Percentiles rank a stretch among this genome's conserved stretches.
Evolutionary conservation across 148 eudicot genomes (phyloP).

Genomic region (Vaccinium myrtillus): DNA sequence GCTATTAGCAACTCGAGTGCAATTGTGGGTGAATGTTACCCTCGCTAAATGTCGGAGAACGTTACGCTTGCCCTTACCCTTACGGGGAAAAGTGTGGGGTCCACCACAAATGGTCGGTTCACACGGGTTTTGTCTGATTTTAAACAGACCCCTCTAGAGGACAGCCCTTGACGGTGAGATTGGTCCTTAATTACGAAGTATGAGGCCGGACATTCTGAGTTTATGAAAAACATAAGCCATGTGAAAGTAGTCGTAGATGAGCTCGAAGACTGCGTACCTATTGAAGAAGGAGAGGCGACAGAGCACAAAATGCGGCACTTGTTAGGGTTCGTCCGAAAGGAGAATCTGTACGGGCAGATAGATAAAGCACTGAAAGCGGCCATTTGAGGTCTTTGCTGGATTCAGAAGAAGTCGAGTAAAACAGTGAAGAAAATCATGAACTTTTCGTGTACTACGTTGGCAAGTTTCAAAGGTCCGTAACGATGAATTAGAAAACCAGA

Average conservation of each 20-base stretch:
- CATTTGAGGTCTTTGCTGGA: constrained; percentile 26
- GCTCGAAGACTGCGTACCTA: constrained; percentile 28
- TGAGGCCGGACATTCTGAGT: too few relatives aligned
- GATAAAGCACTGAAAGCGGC: constrained; percentile 55
- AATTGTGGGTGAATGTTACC: too few relatives aligned
- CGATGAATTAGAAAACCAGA: background rate
- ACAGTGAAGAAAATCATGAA: background rate
- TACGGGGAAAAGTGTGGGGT: too few relatives aligned
- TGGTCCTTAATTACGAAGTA: too few relatives aligned
- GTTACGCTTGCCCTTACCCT: too few relatives aligned
- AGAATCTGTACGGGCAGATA: constrained; percentile 45
- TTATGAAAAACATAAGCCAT: too few relatives aligned
- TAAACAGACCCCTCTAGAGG: too few relatives aligned
- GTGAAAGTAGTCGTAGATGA: background rate
- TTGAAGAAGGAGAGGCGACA: constrained; percentile 28
- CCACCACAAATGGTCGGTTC: too few relatives aligned
- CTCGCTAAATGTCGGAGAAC: too few relatives aligned
- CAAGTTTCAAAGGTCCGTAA: background rate
- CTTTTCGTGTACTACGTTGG: background rate
- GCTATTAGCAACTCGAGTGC: too few relatives aligned
- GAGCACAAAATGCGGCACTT: constrained; percentile 50
- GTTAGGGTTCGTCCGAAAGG: constrained; percentile 40
- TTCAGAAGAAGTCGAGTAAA: background rate
- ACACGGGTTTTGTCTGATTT: too few relatives aligned
- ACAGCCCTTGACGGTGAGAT: too few relatives aligned